Percentiles rank a stretch among this genome's conserved stretches.
phyloP scores from a whole-genome alignment of 441 rosid genomes.

The Erodium trifolium region DNA sequence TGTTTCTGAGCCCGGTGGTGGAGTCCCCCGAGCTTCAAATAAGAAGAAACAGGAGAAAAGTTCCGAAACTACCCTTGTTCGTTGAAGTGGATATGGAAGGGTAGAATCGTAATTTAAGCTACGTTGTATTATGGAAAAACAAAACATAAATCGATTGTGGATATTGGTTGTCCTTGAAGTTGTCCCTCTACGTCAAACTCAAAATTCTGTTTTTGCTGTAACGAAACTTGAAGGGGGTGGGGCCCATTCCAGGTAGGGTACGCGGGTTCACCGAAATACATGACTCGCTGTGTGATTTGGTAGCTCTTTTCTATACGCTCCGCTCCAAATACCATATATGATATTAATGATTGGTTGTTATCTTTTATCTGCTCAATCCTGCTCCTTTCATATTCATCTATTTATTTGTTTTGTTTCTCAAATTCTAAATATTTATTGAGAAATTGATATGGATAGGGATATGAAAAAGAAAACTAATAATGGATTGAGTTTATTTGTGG shows the following conservation, averaged over 20 bases:
- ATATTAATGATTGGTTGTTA: neutral
- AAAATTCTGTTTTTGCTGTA: neutral
- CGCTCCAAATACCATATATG: too few species aligned
- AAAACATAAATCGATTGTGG: neutral
- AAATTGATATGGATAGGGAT: too few species aligned
- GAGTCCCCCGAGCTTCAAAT: slow-evolving; percentile 1
- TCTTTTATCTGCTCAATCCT: too few species aligned
- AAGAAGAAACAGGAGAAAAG: neutral
- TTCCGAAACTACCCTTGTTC: neutral
- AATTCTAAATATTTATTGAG: too few species aligned
- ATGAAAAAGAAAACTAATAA: too few species aligned
- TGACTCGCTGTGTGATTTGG: neutral
- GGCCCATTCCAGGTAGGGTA: neutral
- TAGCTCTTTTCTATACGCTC: too few species aligned
- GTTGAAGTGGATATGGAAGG: too few species aligned
- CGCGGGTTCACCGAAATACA: slow-evolving; percentile 2
- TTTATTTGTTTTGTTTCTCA: too few species aligned
- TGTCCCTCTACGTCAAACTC: neutral
- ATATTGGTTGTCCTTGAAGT: too few species aligned
- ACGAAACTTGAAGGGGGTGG: neutral
- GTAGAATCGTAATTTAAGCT: too few species aligned
- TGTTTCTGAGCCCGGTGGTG: neutral
- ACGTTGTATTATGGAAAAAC: too few species aligned
- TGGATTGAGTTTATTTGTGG: neutral
- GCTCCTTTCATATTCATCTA: too few species aligned